Percentiles rank a stretch among this genome's conserved stretches.
phyloP scores from a whole-genome alignment of 2,329 filamentous ascomycete species.

The Trichoderma guizhouense region DNA sequence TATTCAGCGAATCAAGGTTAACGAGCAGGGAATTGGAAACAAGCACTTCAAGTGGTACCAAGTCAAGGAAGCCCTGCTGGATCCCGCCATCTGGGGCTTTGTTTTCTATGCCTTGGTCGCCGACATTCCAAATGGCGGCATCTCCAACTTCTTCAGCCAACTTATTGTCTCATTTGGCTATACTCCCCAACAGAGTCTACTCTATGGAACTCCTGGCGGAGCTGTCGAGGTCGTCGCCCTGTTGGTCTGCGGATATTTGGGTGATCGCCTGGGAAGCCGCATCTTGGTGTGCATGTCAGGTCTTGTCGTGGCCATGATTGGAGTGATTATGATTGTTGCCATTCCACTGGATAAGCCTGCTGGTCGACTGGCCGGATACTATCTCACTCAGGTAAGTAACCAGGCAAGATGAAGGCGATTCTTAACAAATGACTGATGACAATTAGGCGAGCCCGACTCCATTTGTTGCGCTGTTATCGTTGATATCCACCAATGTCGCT shows the following conservation, averaged over 20 bases:
- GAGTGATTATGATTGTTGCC: constrained; percentile 24
- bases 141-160: constrained; percentile 39
- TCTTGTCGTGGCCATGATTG: constrained; percentile 35
- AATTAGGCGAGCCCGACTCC: constrained; percentile 11
- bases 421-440: not conserved
- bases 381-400: constrained; percentile 38
- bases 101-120: constrained; percentile 11
- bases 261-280: constrained; percentile 17
- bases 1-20: constrained; percentile 52
- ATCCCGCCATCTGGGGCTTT: constrained; percentile 16
- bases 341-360: constrained; percentile 46
- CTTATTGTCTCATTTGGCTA: constrained; percentile 58
- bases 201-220: constrained; percentile 64
- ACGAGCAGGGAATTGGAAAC: constrained; percentile 66
- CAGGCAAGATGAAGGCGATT: constrained; percentile 29
- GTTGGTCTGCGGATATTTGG: constrained; percentile 43
- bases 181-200: constrained; percentile 57
- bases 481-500: constrained; percentile 36
- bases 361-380: constrained; percentile 55
- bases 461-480: constrained; percentile 41
- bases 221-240: constrained; percentile 61
- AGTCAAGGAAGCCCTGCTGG: constrained; percentile 33
- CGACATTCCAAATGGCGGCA: constrained; percentile 19
- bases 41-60: constrained; percentile 66
- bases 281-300: constrained; percentile 20